phyloP scores from a whole-genome alignment of 75 land plant genomes.

The Adiantum capillusveneris region DNA sequence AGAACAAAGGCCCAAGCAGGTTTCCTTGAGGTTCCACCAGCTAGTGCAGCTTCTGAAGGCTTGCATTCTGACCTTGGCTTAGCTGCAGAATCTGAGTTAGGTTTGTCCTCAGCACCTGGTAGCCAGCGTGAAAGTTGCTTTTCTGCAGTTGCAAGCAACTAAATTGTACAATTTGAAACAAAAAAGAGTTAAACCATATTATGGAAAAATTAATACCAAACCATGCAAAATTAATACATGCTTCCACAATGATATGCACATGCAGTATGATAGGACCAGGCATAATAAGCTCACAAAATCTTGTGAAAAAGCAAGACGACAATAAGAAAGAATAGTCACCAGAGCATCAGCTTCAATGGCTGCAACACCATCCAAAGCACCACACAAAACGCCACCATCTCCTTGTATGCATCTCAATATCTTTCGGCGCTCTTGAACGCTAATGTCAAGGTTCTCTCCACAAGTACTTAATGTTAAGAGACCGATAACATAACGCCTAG shows the following conservation, averaged over 20 bases:
- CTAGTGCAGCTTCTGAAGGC: slow-evolving; percentile 5
- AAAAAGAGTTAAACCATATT: neutral
- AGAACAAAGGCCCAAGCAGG: slow-evolving; percentile 77
- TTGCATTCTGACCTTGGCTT: slow-evolving; percentile 18
- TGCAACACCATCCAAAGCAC: slow-evolving; percentile 70
- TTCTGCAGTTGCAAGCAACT: slow-evolving; percentile 93
- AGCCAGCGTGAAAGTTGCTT: slow-evolving; percentile 38
- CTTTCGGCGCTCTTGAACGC: slow-evolving; percentile 50
- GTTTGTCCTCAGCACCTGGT: slow-evolving; percentile 23
- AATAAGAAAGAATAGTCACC: slow-evolving; percentile 29
- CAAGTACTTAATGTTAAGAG: slow-evolving; percentile 45
- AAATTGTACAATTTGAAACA: slow-evolving; percentile 14
- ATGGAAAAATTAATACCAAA: neutral
- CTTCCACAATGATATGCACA: too few relatives aligned
- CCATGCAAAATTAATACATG: too few relatives aligned
- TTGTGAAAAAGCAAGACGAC: neutral
- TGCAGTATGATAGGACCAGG: too few relatives aligned
- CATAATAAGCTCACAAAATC: neutral
- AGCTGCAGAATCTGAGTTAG: slow-evolving; percentile 10
- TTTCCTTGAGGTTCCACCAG: slow-evolving; percentile 6
- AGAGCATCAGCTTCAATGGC: slow-evolving; percentile 91
- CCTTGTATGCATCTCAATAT: slow-evolving; percentile 85
- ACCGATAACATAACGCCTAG: slow-evolving; percentile 67
- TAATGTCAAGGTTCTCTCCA: slow-evolving; percentile 45
- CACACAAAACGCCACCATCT: slow-evolving; percentile 91